Percentiles rank a stretch among this genome's conserved stretches.
These are phyloP conservation scores for Boletus barrowsii DNA, from an alignment of 768 basidiomycete genomes.

Conservation along the genomic window DNA sequence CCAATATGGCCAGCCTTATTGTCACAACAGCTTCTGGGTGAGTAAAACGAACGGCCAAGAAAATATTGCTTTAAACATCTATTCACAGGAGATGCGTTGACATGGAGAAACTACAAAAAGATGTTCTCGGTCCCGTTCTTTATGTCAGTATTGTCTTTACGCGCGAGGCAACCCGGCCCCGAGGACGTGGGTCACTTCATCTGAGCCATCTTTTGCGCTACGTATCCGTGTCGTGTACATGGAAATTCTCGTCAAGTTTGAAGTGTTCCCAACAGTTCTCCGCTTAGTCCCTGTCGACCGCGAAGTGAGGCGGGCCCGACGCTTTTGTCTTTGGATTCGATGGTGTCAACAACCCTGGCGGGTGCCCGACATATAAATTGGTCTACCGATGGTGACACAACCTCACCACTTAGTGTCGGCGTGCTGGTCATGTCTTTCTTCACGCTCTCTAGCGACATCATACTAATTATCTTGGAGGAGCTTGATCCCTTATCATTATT, in stretches of 20 bases:
- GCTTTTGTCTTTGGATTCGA: constrained; percentile 34
- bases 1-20: constrained; percentile 28
- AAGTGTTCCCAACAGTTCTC: constrained; percentile 24
- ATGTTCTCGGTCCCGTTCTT: constrained; percentile 28
- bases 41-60: constrained; percentile 15
- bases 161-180: constrained; percentile 22
- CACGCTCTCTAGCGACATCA: constrained; percentile 28
- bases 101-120: constrained; percentile 35
- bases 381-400: constrained; percentile 1
- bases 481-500: constrained; percentile 34
- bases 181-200: constrained; percentile 17
- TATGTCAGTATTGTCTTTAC: constrained; percentile 27
- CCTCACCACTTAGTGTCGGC: constrained; percentile 23
- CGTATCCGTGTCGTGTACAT: constrained; percentile 27
- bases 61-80: constrained; percentile 3
- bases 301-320: constrained; percentile 30
- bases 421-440: constrained; percentile 38
- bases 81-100: constrained; percentile 32
- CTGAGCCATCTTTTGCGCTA: constrained; percentile 20
- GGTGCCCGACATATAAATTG: constrained; percentile 32
- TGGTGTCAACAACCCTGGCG: constrained; percentile 21
- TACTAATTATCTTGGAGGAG: constrained; percentile 32
- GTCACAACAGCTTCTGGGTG: constrained; percentile 22
- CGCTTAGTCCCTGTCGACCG: constrained; percentile 32
- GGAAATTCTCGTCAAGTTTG: constrained; percentile 26